Base-by-base conservation (phyloP, 163 green algal genomes). In the Scenedesmus sp. region DNA sequence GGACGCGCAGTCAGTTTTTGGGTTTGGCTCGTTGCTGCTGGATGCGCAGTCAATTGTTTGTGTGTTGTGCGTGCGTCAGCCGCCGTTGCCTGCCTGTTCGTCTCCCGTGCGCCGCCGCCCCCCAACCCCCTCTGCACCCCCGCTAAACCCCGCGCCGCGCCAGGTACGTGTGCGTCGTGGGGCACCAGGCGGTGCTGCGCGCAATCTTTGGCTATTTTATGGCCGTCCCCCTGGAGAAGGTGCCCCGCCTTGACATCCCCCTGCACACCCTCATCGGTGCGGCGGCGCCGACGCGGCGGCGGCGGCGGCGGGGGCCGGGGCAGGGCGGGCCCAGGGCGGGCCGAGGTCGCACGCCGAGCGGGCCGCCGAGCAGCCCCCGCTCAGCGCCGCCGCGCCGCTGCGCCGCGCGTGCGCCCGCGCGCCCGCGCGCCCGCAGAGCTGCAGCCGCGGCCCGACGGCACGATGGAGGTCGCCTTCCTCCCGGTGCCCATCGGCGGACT, bases 151-250 rank as follows among this genome's bases (percentile, higher is more conserved):
- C 45, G 45, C 45, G 11, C 13, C 9, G 50, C 20, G 50, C 24
- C 20, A n/a, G n/a, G n/a, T 62, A 34, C 51, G 85, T 95, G 51
- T 87, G 77, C 60, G 87, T 95, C 31, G 88, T 97, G 22, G 90
- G 82, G 7, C 92, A 97, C 82, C 92, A 97, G 66, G 82, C 82
- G 24, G 71, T 87, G 4, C 63, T 87, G 60, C 42, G 82, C 7
- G 82, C 69, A 24, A 84, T 87, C 36, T 82, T 84, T 62, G 84
- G 83, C 33, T 92, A 92, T 84, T 91, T 90, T 70, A 87, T 86
- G 60, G 76, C 77, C 3, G 69, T 77, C 6, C 84, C 86, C 10
- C 69, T 83, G n/a, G 54, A 85, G 39, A 67, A 85, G 18, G 87
- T 91, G 63, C 86, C 88, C 3, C 81, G 57, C 9, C 64, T 91